phyloP scores from a whole-genome alignment of 176 grass and related monocot genomes.

The Cenchrus fungigraminus region DNA sequence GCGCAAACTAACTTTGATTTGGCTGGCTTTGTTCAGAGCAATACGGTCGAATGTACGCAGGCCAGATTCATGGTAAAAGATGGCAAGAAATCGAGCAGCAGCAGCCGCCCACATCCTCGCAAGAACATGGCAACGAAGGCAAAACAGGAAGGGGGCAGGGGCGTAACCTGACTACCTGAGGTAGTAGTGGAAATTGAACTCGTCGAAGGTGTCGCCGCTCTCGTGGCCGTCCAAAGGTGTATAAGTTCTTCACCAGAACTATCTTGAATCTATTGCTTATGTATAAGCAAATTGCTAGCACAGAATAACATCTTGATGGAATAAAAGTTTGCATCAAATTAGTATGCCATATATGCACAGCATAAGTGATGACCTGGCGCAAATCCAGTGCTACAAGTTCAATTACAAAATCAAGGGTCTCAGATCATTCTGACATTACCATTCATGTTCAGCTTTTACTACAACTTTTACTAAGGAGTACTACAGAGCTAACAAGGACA shows the following conservation, averaged over 20 bases:
- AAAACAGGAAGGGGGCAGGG: no score
- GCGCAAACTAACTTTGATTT: no score
- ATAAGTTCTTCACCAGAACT: neutral
- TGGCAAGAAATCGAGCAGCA: no score
- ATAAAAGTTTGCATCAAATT: neutral
- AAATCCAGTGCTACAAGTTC: neutral
- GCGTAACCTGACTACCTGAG: no score
- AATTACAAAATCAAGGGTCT: neutral
- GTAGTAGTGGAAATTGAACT: no score
- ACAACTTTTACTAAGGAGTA: no score
- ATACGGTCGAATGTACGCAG: no score
- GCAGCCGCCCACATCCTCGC: no score
- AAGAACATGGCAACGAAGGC: no score
- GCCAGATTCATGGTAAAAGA: no score
- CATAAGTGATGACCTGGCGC: neutral
- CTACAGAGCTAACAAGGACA: neutral
- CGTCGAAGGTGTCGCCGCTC: no score
- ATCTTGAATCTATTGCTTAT: neutral
- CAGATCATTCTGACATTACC: neutral
- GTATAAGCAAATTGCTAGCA: neutral
- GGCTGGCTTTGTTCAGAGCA: no score
- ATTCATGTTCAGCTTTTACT: neutral
- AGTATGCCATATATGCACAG: neutral
- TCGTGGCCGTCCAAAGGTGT: neutral
- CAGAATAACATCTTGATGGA: neutral